Base-by-base conservation (phyloP, 2,329 filamentous ascomycete genomes). In the Cyphellophora europaea region DNA sequence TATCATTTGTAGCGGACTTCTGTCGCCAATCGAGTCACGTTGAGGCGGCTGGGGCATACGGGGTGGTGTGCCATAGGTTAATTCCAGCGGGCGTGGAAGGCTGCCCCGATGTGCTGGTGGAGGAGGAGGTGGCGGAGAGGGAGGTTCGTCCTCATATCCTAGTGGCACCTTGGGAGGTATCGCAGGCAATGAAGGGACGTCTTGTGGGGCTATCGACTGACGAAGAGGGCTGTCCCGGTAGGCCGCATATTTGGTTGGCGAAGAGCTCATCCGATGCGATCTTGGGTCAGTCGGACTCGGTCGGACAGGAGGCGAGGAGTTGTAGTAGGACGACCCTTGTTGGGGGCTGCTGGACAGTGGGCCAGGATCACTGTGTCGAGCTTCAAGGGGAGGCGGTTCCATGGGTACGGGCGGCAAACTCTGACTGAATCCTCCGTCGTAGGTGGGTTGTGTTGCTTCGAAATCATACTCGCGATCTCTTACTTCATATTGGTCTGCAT, bases 71-170 rank as follows among this genome's bases (percentile, higher is more conserved):
- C n/a, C 21, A n/a, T 25, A 25, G 8, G 21, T 8, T 25, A 25
- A 25, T 8, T 8, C 21, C n/a, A 25, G n/a, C 8, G 21, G 21
- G 8, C n/a, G 8, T 25, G 21, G 21, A 8, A 25, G n/a, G 21
- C n/a, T 8, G 21, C n/a, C 21, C 29, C 41, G 32, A 4, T 37
- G 36, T 14, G 35, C 36, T 12, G 53, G 48, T 40, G 58, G 56
- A 13, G 43, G 49, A 17, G 56, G 56, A 18, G 54, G 53, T 8
- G 55, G 55, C 17, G 55, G 55, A 8, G 55, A 53, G 13, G 49
- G 38, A 10, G 42, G 43, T 11, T 49, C 45, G 13, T 56, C 53
- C 11, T 52, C 47, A 23, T 38, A 41, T 11, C 21, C 21, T 8
- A 34, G 6, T 12, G 32, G 19, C 8, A 15, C 23, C 28, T 37